Base-by-base conservation (phyloP, 75 land plant species). In the Pinus albicaulis region DNA sequence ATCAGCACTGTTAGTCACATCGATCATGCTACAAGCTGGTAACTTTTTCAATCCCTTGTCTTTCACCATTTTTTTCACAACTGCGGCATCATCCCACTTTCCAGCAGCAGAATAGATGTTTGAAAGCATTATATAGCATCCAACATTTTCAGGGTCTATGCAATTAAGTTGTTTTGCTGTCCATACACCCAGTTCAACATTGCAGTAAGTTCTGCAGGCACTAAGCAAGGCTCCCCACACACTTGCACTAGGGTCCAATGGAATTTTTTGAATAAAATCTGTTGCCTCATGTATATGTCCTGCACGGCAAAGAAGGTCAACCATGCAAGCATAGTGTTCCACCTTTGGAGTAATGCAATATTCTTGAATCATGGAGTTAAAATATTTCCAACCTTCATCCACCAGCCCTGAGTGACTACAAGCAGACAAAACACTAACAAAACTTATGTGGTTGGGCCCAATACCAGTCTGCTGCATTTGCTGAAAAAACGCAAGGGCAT, bases 311-410 rank as follows among this genome's bases (percentile, higher is more conserved):
- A 90, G 64, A 16, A 92, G 77, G 78, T 92, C 90, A 3, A 90
- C 86, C 85, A 92, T 86, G 71, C 90, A 90, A 55, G 83, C 81
- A 75, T 85, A 90, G 70, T 92, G 94, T 64, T 92, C 88, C 64
- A 83, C n/a, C 4, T 58, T 64, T 17, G 90, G 90, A 22, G 79
- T 70, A 23, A 89, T 41, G 26, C 28, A 10, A 65, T 85, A 53
- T 1, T 76, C 82, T 22, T 68, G 26, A 3, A 22, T 44, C 90
- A 92, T 92, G n/a, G 76, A 79, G 13, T 84, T 2, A 72, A 90
- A 85, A 48, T 71, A 76, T 36, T 66, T 73, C 23, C 55, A 73
- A 14, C 93, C 90, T 79, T 87, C 90, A 44, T 83, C 68, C 44
- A 88, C 78, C 25, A 90, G 76, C 17, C 94, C 65, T 28, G 72